Evolutionary conservation across 345 rosid genomes (phyloP).

Genomic region (Erodium maritimum): DNA sequence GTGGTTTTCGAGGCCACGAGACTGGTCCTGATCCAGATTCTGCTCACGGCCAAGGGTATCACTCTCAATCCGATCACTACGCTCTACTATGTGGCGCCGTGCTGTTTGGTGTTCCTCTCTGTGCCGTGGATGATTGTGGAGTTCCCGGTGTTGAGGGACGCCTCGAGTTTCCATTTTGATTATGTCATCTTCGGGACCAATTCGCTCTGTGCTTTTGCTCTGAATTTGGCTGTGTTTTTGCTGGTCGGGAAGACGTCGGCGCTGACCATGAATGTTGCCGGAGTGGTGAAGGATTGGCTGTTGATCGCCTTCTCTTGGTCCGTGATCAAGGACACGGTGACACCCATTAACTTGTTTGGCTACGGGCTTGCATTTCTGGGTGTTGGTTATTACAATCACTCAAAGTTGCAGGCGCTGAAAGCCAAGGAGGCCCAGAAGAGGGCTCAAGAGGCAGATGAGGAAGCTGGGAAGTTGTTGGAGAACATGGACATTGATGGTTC

Average conservation of each 20-base stretch:
- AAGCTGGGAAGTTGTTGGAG: slow-evolving; percentile 43
- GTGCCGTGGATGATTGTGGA: slow-evolving; percentile 32
- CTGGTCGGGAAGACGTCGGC: slow-evolving; percentile 79
- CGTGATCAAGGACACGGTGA: slow-evolving; percentile 61
- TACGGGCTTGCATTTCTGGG: slow-evolving; percentile 63
- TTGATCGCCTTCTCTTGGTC: slow-evolving; percentile 83
- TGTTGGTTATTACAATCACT: slow-evolving; percentile 60
- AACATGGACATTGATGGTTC: slow-evolving; percentile 23
- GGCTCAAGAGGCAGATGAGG: slow-evolving; percentile 38
- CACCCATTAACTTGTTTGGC: slow-evolving; percentile 56
- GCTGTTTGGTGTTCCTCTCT: slow-evolving; percentile 28
- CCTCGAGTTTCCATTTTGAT: slow-evolving; percentile 31
- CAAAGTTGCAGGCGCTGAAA: slow-evolving; percentile 44
- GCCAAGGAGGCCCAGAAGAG: slow-evolving; percentile 46
- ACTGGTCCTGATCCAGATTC: slow-evolving; percentile 31
- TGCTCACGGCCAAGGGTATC: slow-evolving; percentile 28
- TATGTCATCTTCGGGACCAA: slow-evolving; percentile 33
- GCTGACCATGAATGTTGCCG: slow-evolving; percentile 79
- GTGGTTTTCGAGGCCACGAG: slow-evolving; percentile 37
- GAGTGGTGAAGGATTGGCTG: slow-evolving; percentile 74
- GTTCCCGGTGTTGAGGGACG: slow-evolving; percentile 22
- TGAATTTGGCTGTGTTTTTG: slow-evolving; percentile 68
- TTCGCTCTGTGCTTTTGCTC: slow-evolving; percentile 56
- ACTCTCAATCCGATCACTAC: slow-evolving; percentile 30
- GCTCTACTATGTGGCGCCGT: slow-evolving; percentile 34